phyloP scores from a whole-genome alignment of 2,329 filamentous ascomycete genomes.

The Knufia petricola region DNA sequence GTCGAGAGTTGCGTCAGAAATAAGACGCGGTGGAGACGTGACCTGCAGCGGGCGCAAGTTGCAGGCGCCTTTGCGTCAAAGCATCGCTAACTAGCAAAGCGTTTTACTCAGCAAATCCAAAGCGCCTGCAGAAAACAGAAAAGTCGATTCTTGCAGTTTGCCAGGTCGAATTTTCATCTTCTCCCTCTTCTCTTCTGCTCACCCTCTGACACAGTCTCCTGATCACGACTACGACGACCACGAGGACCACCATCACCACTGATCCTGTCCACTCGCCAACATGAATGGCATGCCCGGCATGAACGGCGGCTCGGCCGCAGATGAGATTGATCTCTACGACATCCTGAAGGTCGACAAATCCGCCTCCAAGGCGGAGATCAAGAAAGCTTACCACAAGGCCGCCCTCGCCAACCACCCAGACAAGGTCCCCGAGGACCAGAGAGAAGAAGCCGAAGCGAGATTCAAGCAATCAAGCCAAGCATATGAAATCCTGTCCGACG shows the following conservation, averaged over 20 bases:
- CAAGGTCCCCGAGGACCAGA: constrained; percentile 80
- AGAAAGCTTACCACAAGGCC: constrained; percentile 78
- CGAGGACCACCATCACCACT: too few relatives aligned
- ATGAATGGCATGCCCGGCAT: constrained; percentile 7
- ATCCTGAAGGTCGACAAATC: constrained; percentile 57
- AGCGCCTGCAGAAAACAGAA: background rate
- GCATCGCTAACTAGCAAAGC: background rate
- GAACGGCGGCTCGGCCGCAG: constrained; percentile 7
- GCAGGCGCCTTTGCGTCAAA: too few relatives aligned
- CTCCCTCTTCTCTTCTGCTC: too few relatives aligned
- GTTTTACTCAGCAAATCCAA: constrained; percentile 1
- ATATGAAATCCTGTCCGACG: constrained; percentile 95
- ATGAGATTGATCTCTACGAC: constrained; percentile 21
- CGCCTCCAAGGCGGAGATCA: constrained; percentile 21
- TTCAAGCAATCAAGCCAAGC: constrained; percentile 92
- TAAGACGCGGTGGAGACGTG: background rate
- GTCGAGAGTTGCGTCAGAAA: background rate
- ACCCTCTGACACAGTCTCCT: too few relatives aligned
- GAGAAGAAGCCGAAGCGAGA: constrained; percentile 73
- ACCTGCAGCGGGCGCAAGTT: too few relatives aligned
- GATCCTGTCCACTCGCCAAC: too few relatives aligned
- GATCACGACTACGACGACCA: background rate
- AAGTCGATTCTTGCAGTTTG: background rate
- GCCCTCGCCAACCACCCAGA: constrained; percentile 89
- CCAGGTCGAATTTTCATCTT: background rate